Evolutionary conservation across 495 filamentous ascomycete genomes (phyloP).

Genomic region (Neurospora sp.): DNA sequence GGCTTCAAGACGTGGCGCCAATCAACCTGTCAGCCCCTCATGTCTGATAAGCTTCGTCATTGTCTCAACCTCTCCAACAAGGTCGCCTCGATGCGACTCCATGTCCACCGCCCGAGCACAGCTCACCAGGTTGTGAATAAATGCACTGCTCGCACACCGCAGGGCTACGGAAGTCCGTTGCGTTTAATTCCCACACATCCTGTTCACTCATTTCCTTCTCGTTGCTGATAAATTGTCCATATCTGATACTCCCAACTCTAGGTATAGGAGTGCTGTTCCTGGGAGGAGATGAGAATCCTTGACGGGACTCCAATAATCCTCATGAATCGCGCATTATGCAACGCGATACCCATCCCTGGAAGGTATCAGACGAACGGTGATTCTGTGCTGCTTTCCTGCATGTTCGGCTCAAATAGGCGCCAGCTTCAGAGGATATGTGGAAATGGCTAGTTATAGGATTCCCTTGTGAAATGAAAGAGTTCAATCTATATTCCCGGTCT

Average conservation of each 20-base stretch:
- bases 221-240: neutral
- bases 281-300: neutral
- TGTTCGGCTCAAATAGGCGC: neutral
- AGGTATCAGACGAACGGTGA: neutral
- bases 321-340: neutral
- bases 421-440: neutral
- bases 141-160: too few species aligned
- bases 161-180: too few species aligned
- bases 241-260: neutral
- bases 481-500: neutral
- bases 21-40: slow-evolving; percentile 7
- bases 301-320: neutral
- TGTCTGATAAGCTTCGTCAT: slow-evolving; percentile 21
- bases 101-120: neutral
- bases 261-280: neutral
- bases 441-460: neutral
- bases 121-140: neutral
- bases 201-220: neutral
- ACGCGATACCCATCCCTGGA: neutral
- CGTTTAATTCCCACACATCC: too few species aligned
- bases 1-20: slow-evolving; percentile 5
- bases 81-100: neutral
- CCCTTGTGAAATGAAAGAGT: neutral
- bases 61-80: neutral
- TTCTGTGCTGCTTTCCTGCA: neutral